Evolutionary conservation across 1,284 basidiomycete species (phyloP).

Genomic region (Cutaneotrichosporon sp.): DNA sequence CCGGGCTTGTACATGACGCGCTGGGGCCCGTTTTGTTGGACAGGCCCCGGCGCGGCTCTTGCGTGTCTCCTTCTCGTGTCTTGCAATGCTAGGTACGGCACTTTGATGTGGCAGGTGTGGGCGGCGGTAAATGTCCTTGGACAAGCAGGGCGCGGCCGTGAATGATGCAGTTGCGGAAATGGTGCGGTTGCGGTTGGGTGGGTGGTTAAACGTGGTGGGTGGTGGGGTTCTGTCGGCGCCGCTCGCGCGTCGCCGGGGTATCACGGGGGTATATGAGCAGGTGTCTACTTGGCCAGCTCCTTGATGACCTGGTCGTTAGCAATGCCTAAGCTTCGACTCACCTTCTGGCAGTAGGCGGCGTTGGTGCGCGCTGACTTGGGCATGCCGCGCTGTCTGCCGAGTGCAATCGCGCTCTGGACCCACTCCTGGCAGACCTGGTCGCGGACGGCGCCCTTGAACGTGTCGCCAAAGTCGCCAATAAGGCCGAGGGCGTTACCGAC

Average conservation of each 20-base stretch:
- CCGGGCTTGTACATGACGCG: constrained; percentile 12
- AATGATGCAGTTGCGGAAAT: constrained; percentile 17
- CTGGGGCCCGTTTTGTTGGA: constrained; percentile 8
- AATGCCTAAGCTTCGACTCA: constrained; percentile 23
- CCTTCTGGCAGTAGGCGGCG: constrained; percentile 55
- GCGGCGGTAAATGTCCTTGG: constrained; percentile 44
- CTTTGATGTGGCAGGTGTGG: constrained; percentile 15
- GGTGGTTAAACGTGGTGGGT: constrained; percentile 4
- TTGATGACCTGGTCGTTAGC: constrained; percentile 27
- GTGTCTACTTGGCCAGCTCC: constrained; percentile 26
- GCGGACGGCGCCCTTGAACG: constrained; percentile 74
- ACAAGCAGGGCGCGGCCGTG: constrained; percentile 44
- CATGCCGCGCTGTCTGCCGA: constrained; percentile 51
- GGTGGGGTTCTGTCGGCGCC: constrained; percentile 12
- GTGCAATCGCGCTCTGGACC: constrained; percentile 71
- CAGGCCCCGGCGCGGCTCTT: constrained; percentile 13
- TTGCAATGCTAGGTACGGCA: constrained; percentile 21
- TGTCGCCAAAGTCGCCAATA: constrained; percentile 86
- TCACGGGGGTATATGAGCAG: constrained; percentile 2
- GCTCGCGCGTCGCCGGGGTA: constrained; percentile 9
- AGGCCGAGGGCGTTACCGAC: constrained; percentile 74
- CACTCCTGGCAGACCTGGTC: constrained; percentile 71
- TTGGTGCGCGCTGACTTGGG: constrained; percentile 52
- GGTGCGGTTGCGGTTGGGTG: no score
- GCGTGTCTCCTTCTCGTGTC: not conserved